Percentiles rank a stretch among this genome's conserved stretches.
Conservation (phyloP, 1,139 yeast genomes). For the Kodamaea anthophila region DNA sequence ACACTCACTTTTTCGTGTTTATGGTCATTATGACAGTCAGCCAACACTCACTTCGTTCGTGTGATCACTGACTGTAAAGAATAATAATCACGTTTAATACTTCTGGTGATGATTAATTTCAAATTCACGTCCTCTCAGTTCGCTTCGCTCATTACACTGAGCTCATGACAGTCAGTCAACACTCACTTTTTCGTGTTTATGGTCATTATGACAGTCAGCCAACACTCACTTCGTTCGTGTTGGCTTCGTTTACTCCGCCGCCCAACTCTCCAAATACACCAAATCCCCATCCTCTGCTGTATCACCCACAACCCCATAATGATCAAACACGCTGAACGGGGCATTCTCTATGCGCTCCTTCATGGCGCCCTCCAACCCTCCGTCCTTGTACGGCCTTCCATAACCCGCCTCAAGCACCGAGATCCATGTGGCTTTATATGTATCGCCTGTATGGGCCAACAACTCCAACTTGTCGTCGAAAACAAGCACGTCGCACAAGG, state of each 20-base stretch:
- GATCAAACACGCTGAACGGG: slow-evolving; percentile 32
- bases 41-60: too few relatives aligned
- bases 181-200: background rate
- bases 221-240: too few relatives aligned
- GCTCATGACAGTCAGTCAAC: too few relatives aligned
- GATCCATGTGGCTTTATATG: slow-evolving; percentile 55
- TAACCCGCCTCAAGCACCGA: slow-evolving; percentile 59
- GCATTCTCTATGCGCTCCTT: slow-evolving; percentile 13
- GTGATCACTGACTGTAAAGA: too few relatives aligned
- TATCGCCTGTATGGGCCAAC: slow-evolving; percentile 40
- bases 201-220: too few relatives aligned
- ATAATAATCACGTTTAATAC: too few relatives aligned
- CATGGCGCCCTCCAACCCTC: slow-evolving; percentile 11
- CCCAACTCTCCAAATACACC: slow-evolving; percentile 40
- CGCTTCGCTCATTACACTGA: too few relatives aligned
- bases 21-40: too few relatives aligned
- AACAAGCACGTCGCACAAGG: slow-evolving; percentile 81
- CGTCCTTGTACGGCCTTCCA: slow-evolving; percentile 35
- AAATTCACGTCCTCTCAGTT: too few relatives aligned
- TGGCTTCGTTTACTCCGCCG: slow-evolving; percentile 17
- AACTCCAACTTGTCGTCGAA: slow-evolving; percentile 82
- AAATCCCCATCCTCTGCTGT: slow-evolving; percentile 31
- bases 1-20: background rate
- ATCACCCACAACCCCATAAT: slow-evolving; percentile 26
- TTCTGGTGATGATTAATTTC: too few relatives aligned